These are phyloP conservation scores for Diaporthe batatas DNA, from an alignment of 2,329 filamentous ascomycete species.

Conservation along the genomic window DNA sequence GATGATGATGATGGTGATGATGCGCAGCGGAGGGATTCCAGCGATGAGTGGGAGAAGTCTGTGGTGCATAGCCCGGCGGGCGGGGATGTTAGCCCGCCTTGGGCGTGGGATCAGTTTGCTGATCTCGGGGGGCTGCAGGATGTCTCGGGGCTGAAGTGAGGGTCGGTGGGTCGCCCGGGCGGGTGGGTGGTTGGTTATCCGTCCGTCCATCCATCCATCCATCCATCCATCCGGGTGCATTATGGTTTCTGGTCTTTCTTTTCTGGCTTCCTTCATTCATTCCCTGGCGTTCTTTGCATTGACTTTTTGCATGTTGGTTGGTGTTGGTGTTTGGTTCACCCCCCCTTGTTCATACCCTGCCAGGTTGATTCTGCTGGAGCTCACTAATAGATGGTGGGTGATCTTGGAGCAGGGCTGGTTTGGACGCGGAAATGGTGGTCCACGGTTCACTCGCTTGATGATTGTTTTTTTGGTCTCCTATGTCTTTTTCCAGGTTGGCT, in stretches of 20 bases:
- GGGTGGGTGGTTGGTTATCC: too few species aligned
- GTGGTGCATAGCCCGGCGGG: slow-evolving; percentile 29
- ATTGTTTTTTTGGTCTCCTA: background rate
- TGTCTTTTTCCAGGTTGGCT: slow-evolving; percentile 1
- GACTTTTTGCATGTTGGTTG: too few species aligned
- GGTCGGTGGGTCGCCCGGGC: too few species aligned
- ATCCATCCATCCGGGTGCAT: background rate
- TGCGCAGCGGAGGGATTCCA: slow-evolving; percentile 11
- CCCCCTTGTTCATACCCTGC: too few species aligned
- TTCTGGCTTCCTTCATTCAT: background rate
- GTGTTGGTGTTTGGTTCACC: too few species aligned
- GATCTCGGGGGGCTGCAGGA: slow-evolving; percentile 41
- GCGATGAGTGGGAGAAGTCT: slow-evolving; percentile 34
- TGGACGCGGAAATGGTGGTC: background rate
- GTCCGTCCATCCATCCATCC: too few species aligned
- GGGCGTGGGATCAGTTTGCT: slow-evolving; percentile 41
- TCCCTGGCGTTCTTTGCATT: background rate
- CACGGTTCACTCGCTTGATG: background rate
- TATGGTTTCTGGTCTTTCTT: too few species aligned
- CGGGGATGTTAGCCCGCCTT: slow-evolving; percentile 35
- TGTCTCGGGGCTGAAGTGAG: slow-evolving; percentile 2
- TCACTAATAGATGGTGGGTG: too few species aligned
- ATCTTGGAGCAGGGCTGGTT: background rate
- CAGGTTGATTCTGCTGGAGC: too few species aligned
- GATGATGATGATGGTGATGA: background rate